A percentile compares a stretch with the other conserved stretches of the same genome.
Evolutionary conservation across 2,329 filamentous ascomycete genomes (phyloP).

Genomic region (Aureobasidium uvarum): DNA sequence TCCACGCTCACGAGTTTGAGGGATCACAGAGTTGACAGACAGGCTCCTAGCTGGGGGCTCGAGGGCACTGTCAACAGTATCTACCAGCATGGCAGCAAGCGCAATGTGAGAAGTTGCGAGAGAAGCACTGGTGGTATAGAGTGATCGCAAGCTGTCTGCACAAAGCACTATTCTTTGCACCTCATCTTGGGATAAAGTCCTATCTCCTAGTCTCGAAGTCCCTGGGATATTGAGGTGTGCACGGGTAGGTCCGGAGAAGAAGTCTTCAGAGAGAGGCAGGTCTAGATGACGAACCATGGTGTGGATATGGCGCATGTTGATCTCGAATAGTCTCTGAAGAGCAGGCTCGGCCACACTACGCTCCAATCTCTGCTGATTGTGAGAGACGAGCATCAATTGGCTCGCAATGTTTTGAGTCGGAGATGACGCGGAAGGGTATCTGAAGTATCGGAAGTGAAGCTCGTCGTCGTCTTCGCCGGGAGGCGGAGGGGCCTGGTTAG

Average conservation of each 20-base stretch:
- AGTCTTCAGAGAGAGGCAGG: slow-evolving; percentile 30
- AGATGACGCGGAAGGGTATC: slow-evolving; percentile 11
- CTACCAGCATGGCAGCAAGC: slow-evolving; percentile 20
- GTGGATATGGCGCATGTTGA: slow-evolving; percentile 65
- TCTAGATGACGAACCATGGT: slow-evolving; percentile 57
- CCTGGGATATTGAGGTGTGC: slow-evolving; percentile 27
- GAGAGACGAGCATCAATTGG: slow-evolving; percentile 1
- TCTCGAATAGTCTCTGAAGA: slow-evolving; percentile 42
- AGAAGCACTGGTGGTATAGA: slow-evolving; percentile 27
- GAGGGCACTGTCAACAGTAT: slow-evolving; percentile 9
- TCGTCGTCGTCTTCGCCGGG: slow-evolving; percentile 45
- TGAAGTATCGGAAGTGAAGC: slow-evolving; percentile 20
- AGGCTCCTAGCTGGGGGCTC: neutral
- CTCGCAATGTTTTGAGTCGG: neutral
- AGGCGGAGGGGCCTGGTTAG: slow-evolving; percentile 1
- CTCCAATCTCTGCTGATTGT: neutral
- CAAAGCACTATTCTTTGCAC: slow-evolving; percentile 28
- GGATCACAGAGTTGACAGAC: slow-evolving; percentile 3
- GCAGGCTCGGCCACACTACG: slow-evolving; percentile 27
- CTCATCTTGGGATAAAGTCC: slow-evolving; percentile 25
- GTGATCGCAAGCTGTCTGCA: slow-evolving; percentile 28
- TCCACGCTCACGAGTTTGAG: slow-evolving; percentile 6
- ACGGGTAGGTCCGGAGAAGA: slow-evolving; percentile 26
- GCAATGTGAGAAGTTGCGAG: slow-evolving; percentile 28
- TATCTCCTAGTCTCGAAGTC: slow-evolving; percentile 27